A percentile compares a stretch with the other conserved stretches of the same genome.
Evolutionary conservation across 306 rosid species (phyloP).

Genomic region (Castanospermum australe): DNA sequence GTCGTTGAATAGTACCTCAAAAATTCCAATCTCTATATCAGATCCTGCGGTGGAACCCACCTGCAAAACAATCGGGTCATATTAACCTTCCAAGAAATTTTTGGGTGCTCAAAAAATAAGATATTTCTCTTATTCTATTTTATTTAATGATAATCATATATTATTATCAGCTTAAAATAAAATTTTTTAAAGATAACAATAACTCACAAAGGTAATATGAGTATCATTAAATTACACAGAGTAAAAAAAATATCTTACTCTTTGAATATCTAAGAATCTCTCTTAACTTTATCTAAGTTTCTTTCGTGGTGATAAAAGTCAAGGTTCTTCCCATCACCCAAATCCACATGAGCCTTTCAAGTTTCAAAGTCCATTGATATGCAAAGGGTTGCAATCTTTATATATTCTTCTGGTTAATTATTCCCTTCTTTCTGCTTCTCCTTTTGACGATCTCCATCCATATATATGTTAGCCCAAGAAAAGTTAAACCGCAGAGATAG

Average conservation of each 20-base stretch:
- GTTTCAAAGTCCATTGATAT: conserved; percentile 13
- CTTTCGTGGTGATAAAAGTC: conserved; percentile 19
- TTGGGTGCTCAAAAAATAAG: too few species aligned
- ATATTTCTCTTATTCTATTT: too few species aligned
- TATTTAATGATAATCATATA: too few species aligned
- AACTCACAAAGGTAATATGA: too few species aligned
- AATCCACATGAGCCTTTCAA: neutral
- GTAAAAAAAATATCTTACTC: too few species aligned
- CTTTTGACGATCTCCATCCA: conserved; percentile 38
- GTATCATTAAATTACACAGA: too few species aligned
- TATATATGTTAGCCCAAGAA: neutral
- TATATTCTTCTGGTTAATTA: conserved; percentile 34
- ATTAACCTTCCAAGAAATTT: too few species aligned
- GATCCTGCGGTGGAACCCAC: conserved; percentile 22
- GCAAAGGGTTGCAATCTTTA: conserved; percentile 37
- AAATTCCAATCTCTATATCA: neutral
- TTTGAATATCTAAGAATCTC: too few species aligned
- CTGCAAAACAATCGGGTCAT: neutral
- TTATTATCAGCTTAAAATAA: too few species aligned
- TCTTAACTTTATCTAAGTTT: neutral
- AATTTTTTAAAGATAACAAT: too few species aligned
- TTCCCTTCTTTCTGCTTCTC: conserved; percentile 25
- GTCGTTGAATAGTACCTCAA: neutral
- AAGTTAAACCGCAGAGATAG: neutral
- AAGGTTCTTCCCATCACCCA: conserved; percentile 36